Conservation (phyloP, 371 early-diverging fungal species). For the Mucor mucedo region DNA sequence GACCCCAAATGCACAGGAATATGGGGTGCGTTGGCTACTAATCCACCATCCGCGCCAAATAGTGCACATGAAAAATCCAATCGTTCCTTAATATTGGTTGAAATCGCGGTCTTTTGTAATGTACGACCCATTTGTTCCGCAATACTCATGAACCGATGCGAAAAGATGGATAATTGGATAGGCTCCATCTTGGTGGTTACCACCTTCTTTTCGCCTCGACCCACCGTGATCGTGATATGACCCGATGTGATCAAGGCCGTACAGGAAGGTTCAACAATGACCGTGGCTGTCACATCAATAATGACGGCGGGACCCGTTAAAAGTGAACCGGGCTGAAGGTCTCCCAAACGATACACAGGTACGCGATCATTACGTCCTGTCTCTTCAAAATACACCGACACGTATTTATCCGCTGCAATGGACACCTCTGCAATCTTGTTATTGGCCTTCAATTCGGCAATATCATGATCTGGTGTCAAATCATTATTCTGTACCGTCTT, state of each 20-base stretch:
- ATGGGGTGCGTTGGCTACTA: slow-evolving; percentile 92
- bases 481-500: slow-evolving; percentile 45
- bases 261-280: slow-evolving; percentile 86
- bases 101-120: slow-evolving; percentile 92
- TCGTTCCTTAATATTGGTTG: slow-evolving; percentile 97
- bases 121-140: slow-evolving; percentile 98
- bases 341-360: slow-evolving; percentile 73
- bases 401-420: slow-evolving; percentile 26
- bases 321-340: slow-evolving; percentile 66
- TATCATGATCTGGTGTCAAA: slow-evolving; percentile 51
- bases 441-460: slow-evolving; percentile 30
- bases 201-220: slow-evolving; percentile 49
- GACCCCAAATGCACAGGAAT: slow-evolving; percentile 96
- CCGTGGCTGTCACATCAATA: slow-evolving; percentile 86
- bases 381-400: slow-evolving; percentile 82
- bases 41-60: slow-evolving; percentile 92
- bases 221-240: slow-evolving; percentile 79
- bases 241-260: slow-evolving; percentile 74
- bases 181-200: slow-evolving; percentile 75
- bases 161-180: slow-evolving; percentile 89
- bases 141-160: slow-evolving; percentile 96
- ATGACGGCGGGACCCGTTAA: slow-evolving; percentile 90
- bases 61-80: slow-evolving; percentile 92
- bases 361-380: slow-evolving; percentile 70
- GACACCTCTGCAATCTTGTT: slow-evolving; percentile 28